Evolutionary conservation across 306 rosid species (phyloP).

Genomic region (Cicer arietinum): DNA sequence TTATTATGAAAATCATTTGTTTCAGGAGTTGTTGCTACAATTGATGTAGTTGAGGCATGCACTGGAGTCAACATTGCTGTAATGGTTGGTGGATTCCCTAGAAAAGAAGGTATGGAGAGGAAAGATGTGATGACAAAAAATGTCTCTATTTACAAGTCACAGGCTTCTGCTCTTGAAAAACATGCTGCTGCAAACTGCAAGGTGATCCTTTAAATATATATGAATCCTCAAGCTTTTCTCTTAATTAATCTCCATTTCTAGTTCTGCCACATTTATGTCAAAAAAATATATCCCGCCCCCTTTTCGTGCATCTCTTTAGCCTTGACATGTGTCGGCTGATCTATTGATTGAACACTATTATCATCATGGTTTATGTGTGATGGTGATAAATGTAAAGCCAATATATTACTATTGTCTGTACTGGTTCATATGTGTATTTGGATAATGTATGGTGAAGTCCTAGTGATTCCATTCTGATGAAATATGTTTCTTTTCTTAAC

Average conservation of each 20-base stretch:
- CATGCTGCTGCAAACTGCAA: conserved; percentile 96
- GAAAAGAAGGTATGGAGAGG: conserved; percentile 99
- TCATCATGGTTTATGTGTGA: background rate
- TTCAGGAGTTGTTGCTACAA: conserved; percentile 93
- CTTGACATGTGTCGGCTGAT: background rate
- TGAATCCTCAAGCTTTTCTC: background rate
- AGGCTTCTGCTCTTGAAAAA: conserved; percentile 94
- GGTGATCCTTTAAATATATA: conserved; percentile 48
- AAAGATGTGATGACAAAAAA: conserved; percentile 96
- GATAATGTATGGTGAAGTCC: background rate
- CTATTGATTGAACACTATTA: conserved; percentile 3
- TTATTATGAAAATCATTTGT: conserved; percentile 28
- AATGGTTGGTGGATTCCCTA: conserved; percentile 98
- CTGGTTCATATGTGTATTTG: background rate
- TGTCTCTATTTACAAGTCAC: conserved; percentile 92
- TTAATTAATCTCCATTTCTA: background rate
- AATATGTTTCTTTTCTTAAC: conserved; percentile 1
- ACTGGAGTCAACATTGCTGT: conserved; percentile 83
- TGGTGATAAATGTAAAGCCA: conserved; percentile 4
- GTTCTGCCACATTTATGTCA: background rate
- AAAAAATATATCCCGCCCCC: background rate
- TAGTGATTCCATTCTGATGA: conserved; percentile 18
- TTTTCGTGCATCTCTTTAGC: conserved; percentile 6
- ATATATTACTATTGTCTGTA: background rate
- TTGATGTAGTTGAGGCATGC: conserved; percentile 92